phyloP scores from a whole-genome alignment of 257 asterid genomes.

The Solanum clarkiae region DNA sequence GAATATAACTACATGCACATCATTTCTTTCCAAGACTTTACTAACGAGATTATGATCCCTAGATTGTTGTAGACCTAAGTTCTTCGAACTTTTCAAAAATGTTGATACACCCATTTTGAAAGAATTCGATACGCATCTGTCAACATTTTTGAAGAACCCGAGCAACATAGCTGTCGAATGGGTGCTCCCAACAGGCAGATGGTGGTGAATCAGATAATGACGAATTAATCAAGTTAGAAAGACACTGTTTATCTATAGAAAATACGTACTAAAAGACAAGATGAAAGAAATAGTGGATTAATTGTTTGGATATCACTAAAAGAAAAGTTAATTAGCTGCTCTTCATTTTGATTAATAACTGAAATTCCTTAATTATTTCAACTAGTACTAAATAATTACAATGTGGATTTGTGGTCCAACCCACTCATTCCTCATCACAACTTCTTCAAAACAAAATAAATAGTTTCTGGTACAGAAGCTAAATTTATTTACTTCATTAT shows the following conservation, averaged over 20 bases:
- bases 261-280: neutral
- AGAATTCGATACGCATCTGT: too few relatives aligned
- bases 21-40: neutral
- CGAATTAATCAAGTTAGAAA: neutral
- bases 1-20: accelerated
- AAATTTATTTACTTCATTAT: neutral
- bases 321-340: neutral
- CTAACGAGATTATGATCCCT: accelerated
- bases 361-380: neutral
- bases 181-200: neutral
- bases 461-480: neutral
- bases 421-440: neutral
- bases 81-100: too few relatives aligned
- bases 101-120: too few relatives aligned
- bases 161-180: neutral
- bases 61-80: too few relatives aligned
- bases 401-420: slow-evolving; percentile 24
- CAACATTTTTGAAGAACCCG: neutral
- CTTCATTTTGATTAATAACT: neutral
- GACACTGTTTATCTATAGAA: neutral
- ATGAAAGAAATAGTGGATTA: neutral
- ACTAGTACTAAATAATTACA: neutral
- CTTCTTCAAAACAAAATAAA: neutral
- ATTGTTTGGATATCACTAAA: neutral
- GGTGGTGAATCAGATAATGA: neutral